Percentiles rank a stretch among this genome's conserved stretches.
Conservation (phyloP, 2,329 filamentous ascomycete species). For the Chaetomium strumarium region DNA sequence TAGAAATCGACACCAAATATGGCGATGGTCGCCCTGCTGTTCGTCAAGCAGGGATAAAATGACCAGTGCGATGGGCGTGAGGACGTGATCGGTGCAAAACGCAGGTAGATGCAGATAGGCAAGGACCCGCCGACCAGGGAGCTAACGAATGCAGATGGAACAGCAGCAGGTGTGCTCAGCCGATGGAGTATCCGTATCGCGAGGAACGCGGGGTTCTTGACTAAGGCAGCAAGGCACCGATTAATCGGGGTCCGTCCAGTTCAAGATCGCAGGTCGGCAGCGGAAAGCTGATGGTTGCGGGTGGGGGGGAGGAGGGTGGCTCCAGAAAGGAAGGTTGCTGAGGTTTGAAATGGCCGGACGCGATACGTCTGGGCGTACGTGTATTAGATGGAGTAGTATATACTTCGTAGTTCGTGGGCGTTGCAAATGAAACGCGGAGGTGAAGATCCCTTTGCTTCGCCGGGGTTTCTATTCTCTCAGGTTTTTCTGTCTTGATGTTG, state of each 20-base stretch:
- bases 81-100: not conserved
- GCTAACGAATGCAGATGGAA: conserved; percentile 3
- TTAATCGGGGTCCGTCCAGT: too few species aligned
- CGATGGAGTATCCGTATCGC: not conserved
- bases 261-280: not conserved
- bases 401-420: too few species aligned
- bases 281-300: not conserved
- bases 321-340: not conserved
- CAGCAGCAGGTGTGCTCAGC: conserved; percentile 1
- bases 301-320: not conserved
- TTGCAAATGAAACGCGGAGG: conserved; percentile 4
- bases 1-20: too few species aligned
- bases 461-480: conserved; percentile 3
- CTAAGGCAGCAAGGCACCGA: too few species aligned
- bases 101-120: conserved; percentile 4
- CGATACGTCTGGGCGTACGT: not conserved
- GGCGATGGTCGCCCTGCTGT: too few species aligned
- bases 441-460: conserved; percentile 12
- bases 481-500: conserved; percentile 5
- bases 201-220: not conserved
- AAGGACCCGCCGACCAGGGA: conserved; percentile 6
- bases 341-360: too few species aligned
- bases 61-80: not conserved
- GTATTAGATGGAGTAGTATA: too few species aligned
- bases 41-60: not conserved